phyloP scores from a whole-genome alignment of 805 yeast species.

The Candida easanensis region DNA sequence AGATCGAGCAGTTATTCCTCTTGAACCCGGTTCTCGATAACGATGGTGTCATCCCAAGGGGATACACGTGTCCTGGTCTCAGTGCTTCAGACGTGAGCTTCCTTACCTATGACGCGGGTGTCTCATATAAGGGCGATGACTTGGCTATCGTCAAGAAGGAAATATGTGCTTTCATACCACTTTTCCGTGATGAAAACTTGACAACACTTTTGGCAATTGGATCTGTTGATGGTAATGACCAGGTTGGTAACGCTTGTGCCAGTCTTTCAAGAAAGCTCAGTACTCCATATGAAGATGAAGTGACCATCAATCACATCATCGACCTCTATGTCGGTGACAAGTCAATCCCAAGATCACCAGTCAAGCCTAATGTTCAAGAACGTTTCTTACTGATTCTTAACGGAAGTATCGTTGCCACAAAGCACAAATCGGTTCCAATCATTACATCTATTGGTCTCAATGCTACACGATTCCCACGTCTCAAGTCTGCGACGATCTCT shows the following conservation, averaged over 20 bases:
- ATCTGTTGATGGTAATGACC: slow-evolving; percentile 54
- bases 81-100: slow-evolving; percentile 53
- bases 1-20: slow-evolving; percentile 56
- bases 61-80: slow-evolving; percentile 61
- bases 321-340: slow-evolving; percentile 51
- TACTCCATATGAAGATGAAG: slow-evolving; percentile 49
- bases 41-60: slow-evolving; percentile 40
- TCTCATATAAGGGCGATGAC: slow-evolving; percentile 48
- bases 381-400: slow-evolving; percentile 47
- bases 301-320: slow-evolving; percentile 43
- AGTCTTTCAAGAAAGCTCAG: slow-evolving; percentile 46
- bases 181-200: slow-evolving; percentile 34
- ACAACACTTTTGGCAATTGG: slow-evolving; percentile 59
- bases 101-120: slow-evolving; percentile 69
- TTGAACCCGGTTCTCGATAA: slow-evolving; percentile 44
- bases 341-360: slow-evolving; percentile 46
- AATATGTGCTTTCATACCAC: slow-evolving; percentile 38
- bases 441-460: slow-evolving; percentile 60
- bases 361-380: slow-evolving; percentile 50
- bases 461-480: slow-evolving; percentile 44
- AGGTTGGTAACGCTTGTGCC: slow-evolving; percentile 53
- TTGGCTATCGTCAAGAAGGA: slow-evolving; percentile 40
- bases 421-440: slow-evolving; percentile 38
- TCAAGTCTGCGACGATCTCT: slow-evolving; percentile 56
- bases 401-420: slow-evolving; percentile 52